phyloP scores from a whole-genome alignment of 2,329 filamentous ascomycete species.

The Claviceps monticola region DNA sequence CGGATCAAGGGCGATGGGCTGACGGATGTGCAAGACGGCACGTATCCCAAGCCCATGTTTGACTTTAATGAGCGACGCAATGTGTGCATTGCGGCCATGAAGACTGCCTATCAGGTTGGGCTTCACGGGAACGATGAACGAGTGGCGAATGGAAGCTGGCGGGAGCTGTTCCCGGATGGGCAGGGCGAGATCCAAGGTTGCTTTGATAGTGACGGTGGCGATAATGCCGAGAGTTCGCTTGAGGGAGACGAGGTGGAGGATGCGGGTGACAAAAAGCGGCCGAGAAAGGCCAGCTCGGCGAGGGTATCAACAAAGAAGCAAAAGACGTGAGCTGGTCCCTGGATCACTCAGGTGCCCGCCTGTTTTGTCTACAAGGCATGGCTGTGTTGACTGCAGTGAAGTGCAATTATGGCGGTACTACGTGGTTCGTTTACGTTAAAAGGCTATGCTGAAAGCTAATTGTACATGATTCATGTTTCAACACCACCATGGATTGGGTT shows the following conservation, averaged over 20 bases:
- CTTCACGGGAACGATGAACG: conserved; percentile 49
- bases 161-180: conserved; percentile 27
- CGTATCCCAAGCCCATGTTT: conserved; percentile 66
- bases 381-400: too few species aligned
- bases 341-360: too few species aligned
- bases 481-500: too few species aligned
- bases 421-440: too few species aligned
- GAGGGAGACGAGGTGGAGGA: conserved; percentile 11
- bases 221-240: conserved; percentile 14
- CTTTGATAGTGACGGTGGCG: conserved; percentile 20
- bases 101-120: conserved; percentile 52
- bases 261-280: conserved; percentile 12
- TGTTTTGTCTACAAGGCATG: too few species aligned
- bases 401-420: too few species aligned
- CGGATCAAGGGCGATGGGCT: conserved; percentile 41
- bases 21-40: conserved; percentile 25
- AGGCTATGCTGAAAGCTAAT: too few species aligned
- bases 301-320: conserved; percentile 13
- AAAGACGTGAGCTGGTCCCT: conserved; percentile 7
- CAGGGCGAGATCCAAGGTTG: conserved; percentile 27
- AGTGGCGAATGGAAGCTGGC: conserved; percentile 48
- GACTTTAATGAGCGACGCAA: conserved; percentile 52
- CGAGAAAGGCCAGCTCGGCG: conserved; percentile 6
- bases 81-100: conserved; percentile 53
- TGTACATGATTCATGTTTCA: too few species aligned